Evolutionary conservation across 352 stramenopile species (phyloP).

Genomic region (Saprolegnia diclina): DNA sequence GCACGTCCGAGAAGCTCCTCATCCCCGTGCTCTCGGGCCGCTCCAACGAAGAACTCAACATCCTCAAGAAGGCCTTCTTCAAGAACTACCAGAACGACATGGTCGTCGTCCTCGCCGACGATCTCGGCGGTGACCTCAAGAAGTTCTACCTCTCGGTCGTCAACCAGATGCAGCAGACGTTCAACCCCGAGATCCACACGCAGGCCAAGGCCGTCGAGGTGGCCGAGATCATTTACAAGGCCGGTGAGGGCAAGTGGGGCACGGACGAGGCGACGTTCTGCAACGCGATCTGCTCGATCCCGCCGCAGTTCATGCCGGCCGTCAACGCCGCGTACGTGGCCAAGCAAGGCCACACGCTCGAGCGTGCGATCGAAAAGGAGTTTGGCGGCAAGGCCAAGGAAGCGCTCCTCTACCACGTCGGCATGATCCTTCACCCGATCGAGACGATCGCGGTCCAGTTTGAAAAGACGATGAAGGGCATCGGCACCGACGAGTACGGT

Average conservation of each 20-base stretch:
- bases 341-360: conserved; percentile 58
- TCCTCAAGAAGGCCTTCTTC: conserved; percentile 77
- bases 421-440: conserved; percentile 53
- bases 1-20: conserved; percentile 64
- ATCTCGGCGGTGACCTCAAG: conserved; percentile 64
- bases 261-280: conserved; percentile 64
- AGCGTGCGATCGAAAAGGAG: conserved; percentile 59
- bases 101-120: conserved; percentile 45
- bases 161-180: conserved; percentile 30
- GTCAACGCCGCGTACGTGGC: conserved; percentile 49
- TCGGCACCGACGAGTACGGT: conserved; percentile 60
- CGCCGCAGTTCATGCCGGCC: conserved; percentile 49
- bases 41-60: conserved; percentile 61
- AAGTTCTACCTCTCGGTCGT: conserved; percentile 65
- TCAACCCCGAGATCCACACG: conserved; percentile 53
- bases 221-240: conserved; percentile 57
- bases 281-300: conserved; percentile 44
- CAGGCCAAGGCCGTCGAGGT: conserved; percentile 47
- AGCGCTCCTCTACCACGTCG: conserved; percentile 50
- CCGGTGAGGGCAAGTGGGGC: conserved; percentile 56
- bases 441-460: conserved; percentile 55
- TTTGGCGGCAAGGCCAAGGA: conserved; percentile 48
- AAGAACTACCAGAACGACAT: conserved; percentile 54
- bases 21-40: conserved; percentile 47
- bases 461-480: conserved; percentile 68